Conservation (phyloP, 2,329 filamentous ascomycete species). For the Drechmeria coniospora region DNA sequence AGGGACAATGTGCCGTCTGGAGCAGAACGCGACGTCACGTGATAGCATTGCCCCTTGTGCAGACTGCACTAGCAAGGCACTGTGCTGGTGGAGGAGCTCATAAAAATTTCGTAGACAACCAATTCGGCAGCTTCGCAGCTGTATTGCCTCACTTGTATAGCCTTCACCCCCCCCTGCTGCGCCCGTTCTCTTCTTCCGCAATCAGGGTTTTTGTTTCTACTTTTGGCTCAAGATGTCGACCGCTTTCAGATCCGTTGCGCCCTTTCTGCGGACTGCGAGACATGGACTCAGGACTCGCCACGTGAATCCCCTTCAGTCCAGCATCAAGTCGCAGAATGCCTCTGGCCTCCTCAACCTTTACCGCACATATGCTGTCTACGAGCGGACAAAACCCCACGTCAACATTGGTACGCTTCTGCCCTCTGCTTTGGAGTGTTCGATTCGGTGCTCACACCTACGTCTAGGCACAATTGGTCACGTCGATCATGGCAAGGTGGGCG, state of each 20-base stretch:
- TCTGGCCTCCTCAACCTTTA: slow-evolving; percentile 50
- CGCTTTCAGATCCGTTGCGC: slow-evolving; percentile 61
- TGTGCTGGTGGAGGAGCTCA: slow-evolving; percentile 12
- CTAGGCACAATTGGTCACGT: slow-evolving; percentile 94
- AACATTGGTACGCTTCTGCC: slow-evolving; percentile 63
- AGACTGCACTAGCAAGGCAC: no score
- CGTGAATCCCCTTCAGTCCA: slow-evolving; percentile 62
- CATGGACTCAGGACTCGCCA: slow-evolving; percentile 54
- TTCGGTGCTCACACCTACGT: not conserved
- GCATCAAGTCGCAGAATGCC: slow-evolving; percentile 46
- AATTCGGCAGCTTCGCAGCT: slow-evolving; percentile 9
- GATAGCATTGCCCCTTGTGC: no score
- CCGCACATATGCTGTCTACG: slow-evolving; percentile 54
- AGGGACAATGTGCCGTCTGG: no score
- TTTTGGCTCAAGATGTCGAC: slow-evolving; percentile 51
- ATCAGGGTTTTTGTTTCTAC: slow-evolving; percentile 11
- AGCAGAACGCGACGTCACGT: no score
- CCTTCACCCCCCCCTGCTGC: slow-evolving; percentile 6
- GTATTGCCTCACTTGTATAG: slow-evolving; percentile 8
- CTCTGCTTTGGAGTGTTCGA: not conserved
- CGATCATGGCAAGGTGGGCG: slow-evolving; percentile 88
- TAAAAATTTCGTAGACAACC: slow-evolving; percentile 20
- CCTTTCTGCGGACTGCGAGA: slow-evolving; percentile 71
- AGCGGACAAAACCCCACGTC: slow-evolving; percentile 91
- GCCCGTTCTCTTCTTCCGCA: slow-evolving; percentile 11